Percentiles rank a stretch among this genome's conserved stretches.
phyloP scores from a whole-genome alignment of 2,329 filamentous ascomycete species.

The Diplodia sapinea region DNA sequence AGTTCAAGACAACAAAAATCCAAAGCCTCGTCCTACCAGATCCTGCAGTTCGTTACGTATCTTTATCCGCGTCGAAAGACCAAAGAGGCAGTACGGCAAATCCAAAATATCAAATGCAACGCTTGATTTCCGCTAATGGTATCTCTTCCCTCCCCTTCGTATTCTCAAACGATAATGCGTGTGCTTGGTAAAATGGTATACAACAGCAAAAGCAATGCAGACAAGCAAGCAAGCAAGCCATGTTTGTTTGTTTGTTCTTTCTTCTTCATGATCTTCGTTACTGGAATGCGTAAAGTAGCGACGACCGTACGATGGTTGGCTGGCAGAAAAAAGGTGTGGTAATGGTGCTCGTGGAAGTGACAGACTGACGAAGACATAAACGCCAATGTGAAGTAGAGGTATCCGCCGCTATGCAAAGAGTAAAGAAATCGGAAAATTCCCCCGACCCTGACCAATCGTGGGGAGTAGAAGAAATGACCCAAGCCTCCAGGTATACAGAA shows the following conservation, averaged over 20 bases:
- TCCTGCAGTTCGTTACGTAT: background rate
- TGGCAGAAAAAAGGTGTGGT: background rate
- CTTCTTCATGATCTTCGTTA: slow-evolving; percentile 14
- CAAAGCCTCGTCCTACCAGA: background rate
- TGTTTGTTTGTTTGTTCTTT: background rate
- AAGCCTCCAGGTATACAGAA: slow-evolving; percentile 15
- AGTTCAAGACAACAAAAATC: background rate
- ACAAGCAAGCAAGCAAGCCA: background rate
- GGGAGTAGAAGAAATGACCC: background rate
- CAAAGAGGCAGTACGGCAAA: background rate
- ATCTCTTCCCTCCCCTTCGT: background rate
- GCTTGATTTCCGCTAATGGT: background rate
- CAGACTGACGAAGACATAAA: background rate
- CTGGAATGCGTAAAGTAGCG: background rate
- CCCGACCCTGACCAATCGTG: background rate
- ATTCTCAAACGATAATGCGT: background rate
- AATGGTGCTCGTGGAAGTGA: background rate
- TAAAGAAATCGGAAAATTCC: background rate
- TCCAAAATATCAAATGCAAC: background rate
- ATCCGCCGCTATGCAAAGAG: slow-evolving; percentile 21
- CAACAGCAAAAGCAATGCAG: slow-evolving; percentile 14
- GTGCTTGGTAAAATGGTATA: slow-evolving; percentile 13
- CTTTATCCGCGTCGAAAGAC: too few species aligned
- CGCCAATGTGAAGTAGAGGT: background rate
- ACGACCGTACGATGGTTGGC: background rate